Evolutionary conservation across 805 yeast species (phyloP), one percentile per base, ranked within the genome.

Genomic region (Maudiozyma saulgeensis): DNA sequence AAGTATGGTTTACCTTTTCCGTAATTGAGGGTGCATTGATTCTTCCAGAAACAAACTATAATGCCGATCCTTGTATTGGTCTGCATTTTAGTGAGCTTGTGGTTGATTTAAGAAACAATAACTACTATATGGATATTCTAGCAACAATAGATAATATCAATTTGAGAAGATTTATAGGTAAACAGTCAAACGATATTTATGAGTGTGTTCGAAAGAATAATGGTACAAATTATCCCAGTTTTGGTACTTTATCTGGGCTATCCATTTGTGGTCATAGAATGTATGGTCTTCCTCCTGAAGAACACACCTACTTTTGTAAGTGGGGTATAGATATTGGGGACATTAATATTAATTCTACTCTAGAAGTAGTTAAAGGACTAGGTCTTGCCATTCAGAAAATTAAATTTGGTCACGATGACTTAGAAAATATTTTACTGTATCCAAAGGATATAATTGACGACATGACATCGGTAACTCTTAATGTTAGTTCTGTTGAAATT

Each of bases 61-160:
- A 82, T 49, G 73, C 81, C 37, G 69, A 74, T 13, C 75, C 84
- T 0, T 83, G 81, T 59, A 57, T 85, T 21, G 79, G 84, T 0
- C 61, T 90, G 0, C 73, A 74, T 40, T 81, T 88, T 56, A 81
- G 82, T 21, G 71, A 75, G 18, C 69, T 90, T 41, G 87, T 81
- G 53, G 76, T 87, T 26, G 97, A 89, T 61, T 71, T 87, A n/a
- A 71, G 98, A 49, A 84, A 88, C 66, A 84, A 91, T 16, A 86
- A 88, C 57, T 93, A 85, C 64, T 93, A 91, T 61, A 90, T 93
- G 96, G 96, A 91, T 60, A 62, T 91, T 52, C 91, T 88, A 59
- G 84, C 84, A 1, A 80, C 86, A 54, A 35, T 62, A 42, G 51
- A 53, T 44, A 54, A 57, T 32, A 53, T 52, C 12, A 31, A 46